Evolutionary conservation across 768 basidiomycete species (phyloP), one percentile per base, ranked within the genome.

Genomic region (Plicaturopsis crispa): DNA sequence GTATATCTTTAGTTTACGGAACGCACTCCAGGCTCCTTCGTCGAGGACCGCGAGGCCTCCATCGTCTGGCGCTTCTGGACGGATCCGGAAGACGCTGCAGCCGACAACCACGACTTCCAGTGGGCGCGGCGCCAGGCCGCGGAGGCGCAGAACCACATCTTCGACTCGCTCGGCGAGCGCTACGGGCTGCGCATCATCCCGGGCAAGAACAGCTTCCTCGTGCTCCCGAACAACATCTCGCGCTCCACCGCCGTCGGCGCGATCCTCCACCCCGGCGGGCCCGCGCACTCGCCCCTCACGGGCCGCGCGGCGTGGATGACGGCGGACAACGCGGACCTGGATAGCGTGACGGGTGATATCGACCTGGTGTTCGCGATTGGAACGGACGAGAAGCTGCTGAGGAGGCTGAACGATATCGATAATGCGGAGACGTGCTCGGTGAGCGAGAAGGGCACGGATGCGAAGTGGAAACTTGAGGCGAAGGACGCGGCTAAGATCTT

Each of bases 111-210:
- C 0, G 84, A 86, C 49, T 68, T 80, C 8, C 76, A 75, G 40
- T 92, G 89, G 89, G 89, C 87, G 0, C 72, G 82, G 22, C 65
- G 89, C 16, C 88, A 91, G 53, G 89, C 89, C 1, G 85, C 86
- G 0, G 88, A 90, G 54, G 89, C 89, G 16, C 89, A 91, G 59
- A 92, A 92, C 59, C 89, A 91, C 50, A 86, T 90, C 45, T 90
- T 87, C 52, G 88, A 89, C 55, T 76, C 74, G 75, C 76, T 88
- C 23, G 86, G 86, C 30, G 86, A 89, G 53, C 78, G 83, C 0
- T 89, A 84, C 51, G 82, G 84, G 1, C 62, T 91, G 6, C 79
- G 87, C 17, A 89, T 89, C 51, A 84, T 90, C 36, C 87, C 87
- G 0, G 85, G 84, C 2, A 63, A 72, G 39, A 86, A 80, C 56